A percentile compares a stretch with the other conserved stretches of the same genome.
Conservation (phyloP, 352 stramenopile genomes). For the Pythium graminicola region DNA sequence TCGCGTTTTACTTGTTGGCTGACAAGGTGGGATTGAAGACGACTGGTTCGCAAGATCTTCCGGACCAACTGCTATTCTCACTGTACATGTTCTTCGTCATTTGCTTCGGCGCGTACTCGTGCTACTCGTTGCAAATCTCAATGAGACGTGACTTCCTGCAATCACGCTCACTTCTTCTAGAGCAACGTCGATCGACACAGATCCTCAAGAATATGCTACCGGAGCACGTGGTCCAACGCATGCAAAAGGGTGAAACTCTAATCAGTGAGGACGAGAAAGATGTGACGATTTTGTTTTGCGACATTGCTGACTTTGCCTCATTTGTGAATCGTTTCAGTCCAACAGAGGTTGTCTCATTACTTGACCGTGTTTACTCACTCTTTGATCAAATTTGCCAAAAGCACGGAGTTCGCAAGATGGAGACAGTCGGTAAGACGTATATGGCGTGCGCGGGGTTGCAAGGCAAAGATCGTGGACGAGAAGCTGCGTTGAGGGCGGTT, state of each 20-base stretch:
- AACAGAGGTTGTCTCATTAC: slow-evolving; percentile 71
- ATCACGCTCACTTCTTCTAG: slow-evolving; percentile 63
- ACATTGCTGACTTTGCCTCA: slow-evolving; percentile 75
- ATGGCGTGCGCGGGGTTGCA: slow-evolving; percentile 84
- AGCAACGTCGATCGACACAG: slow-evolving; percentile 71
- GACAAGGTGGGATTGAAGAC: slow-evolving; percentile 41
- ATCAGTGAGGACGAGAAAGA: slow-evolving; percentile 86
- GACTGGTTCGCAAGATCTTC: slow-evolving; percentile 23
- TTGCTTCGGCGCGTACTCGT: slow-evolving; percentile 60
- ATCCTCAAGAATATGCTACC: slow-evolving; percentile 85
- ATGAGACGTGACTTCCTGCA: slow-evolving; percentile 82
- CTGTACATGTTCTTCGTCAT: slow-evolving; percentile 77
- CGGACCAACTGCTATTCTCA: slow-evolving; percentile 56
- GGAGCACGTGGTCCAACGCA: slow-evolving; percentile 75
- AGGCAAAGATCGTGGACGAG: slow-evolving; percentile 67
- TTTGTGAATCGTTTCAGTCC: slow-evolving; percentile 75
- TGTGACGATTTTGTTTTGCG: slow-evolving; percentile 83
- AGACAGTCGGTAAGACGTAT: slow-evolving; percentile 91
- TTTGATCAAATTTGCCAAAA: slow-evolving; percentile 90
- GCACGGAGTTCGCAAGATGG: slow-evolving; percentile 90
- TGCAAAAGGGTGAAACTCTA: slow-evolving; percentile 75
- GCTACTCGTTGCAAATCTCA: slow-evolving; percentile 77
- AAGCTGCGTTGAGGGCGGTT: slow-evolving; percentile 65
- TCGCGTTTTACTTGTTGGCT: slow-evolving; percentile 69
- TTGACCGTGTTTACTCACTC: slow-evolving; percentile 89